A percentile compares a stretch with the other conserved stretches of the same genome.
phyloP scores from a whole-genome alignment of 768 basidiomycete genomes.

The Leucosporidium scottii region DNA sequence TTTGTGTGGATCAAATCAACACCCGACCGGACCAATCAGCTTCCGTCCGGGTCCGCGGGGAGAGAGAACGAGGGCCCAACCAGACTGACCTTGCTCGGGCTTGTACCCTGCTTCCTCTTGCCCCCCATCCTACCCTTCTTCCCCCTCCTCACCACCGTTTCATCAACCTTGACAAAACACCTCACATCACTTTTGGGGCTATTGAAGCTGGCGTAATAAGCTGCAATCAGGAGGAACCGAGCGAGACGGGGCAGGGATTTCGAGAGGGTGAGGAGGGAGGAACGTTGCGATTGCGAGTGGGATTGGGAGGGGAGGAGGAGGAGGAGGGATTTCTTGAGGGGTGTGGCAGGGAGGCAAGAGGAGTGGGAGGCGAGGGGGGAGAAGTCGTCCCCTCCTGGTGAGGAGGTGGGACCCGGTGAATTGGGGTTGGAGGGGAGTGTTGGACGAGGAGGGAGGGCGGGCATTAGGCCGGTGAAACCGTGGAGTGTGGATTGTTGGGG shows the following conservation, averaged over 20 bases:
- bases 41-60: no score
- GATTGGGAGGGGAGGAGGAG: background rate
- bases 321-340: background rate
- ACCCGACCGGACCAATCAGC: no score
- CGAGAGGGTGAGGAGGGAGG: slow-evolving; percentile 2
- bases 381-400: background rate
- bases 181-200: slow-evolving; percentile 42
- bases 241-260: slow-evolving; percentile 31
- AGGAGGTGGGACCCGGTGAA: no score
- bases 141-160: slow-evolving; percentile 28
- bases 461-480: slow-evolving; percentile 17
- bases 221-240: slow-evolving; percentile 40
- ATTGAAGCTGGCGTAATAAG: slow-evolving; percentile 43
- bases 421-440: background rate
- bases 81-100: slow-evolving; percentile 13
- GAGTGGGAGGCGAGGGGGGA: background rate
- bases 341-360: background rate
- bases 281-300: background rate
- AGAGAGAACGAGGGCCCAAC: background rate
- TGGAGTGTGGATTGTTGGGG: background rate
- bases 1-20: no score
- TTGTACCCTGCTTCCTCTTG: background rate
- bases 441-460: background rate
- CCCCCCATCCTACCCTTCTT: slow-evolving; percentile 9
- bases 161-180: slow-evolving; percentile 40